Evolutionary conservation across 306 rosid species (phyloP).

Genomic region (Luffa aegyptiaca): DNA sequence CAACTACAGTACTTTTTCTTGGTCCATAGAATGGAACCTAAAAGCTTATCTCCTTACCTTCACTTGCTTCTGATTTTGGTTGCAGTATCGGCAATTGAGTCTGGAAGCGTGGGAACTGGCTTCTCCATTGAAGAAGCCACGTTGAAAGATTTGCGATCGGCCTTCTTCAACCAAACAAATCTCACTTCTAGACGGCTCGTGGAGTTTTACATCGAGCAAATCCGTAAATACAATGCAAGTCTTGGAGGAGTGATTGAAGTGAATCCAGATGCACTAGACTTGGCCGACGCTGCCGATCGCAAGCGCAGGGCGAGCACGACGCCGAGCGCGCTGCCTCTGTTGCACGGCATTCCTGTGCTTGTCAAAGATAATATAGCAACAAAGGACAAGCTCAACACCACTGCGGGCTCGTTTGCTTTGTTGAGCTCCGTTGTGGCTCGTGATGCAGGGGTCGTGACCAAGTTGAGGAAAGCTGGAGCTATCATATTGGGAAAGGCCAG

Average conservation of each 20-base stretch:
- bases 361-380: conserved; percentile 60
- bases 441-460: conserved; percentile 52
- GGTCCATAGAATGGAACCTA: neutral
- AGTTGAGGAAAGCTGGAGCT: conserved; percentile 59
- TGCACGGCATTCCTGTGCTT: conserved; percentile 61
- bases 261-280: conserved; percentile 46
- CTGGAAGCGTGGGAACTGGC: neutral
- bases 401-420: conserved; percentile 54
- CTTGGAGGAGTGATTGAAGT: conserved; percentile 42
- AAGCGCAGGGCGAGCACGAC: conserved; percentile 15
- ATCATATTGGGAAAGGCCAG: conserved; percentile 57
- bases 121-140: conserved; percentile 47
- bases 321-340: conserved; percentile 3
- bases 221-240: conserved; percentile 25
- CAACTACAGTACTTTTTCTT: no score
- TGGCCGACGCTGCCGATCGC: conserved; percentile 37
- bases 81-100: neutral
- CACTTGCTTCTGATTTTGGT: conserved; percentile 3
- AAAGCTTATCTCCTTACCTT: neutral
- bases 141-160: conserved; percentile 35
- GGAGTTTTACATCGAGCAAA: conserved; percentile 37
- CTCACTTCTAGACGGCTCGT: conserved; percentile 52
- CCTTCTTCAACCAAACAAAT: conserved; percentile 34
- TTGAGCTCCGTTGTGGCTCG: conserved; percentile 49
- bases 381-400: conserved; percentile 56